Conservation (phyloP, 2,329 filamentous ascomycete genomes). For the Neofusicoccum cordaticola region DNA sequence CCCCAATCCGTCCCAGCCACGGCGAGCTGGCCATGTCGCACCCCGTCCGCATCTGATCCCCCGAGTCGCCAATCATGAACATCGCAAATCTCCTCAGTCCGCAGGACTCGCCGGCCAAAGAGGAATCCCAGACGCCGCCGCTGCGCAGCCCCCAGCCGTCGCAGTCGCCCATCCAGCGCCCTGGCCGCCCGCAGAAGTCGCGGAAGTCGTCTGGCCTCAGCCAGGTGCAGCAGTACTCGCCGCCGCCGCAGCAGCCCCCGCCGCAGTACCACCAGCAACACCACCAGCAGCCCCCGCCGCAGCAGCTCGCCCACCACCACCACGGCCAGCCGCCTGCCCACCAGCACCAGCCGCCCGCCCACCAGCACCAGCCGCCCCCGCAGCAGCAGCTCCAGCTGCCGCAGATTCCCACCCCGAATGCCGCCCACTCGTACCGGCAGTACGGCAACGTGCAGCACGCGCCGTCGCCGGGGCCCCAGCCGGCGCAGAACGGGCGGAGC, state of each 20-base stretch:
- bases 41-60: background rate
- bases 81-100: conserved; percentile 51
- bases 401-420: background rate
- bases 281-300: background rate
- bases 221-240: conserved; percentile 35
- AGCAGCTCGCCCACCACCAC: background rate
- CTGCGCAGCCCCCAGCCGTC: conserved; percentile 21
- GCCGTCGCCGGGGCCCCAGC: background rate
- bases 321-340: background rate
- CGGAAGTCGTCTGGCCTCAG: conserved; percentile 45
- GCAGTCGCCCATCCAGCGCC: conserved; percentile 29
- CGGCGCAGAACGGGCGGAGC: conserved; percentile 14
- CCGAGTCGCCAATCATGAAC: conserved; percentile 39
- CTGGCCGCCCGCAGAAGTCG: conserved; percentile 27
- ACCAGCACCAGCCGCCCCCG: background rate
- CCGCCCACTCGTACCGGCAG: conserved; percentile 7
- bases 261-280: background rate
- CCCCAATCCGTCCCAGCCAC: background rate
- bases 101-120: conserved; percentile 42
- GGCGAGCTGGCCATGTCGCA: conserved; percentile 7
- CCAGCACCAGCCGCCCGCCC: background rate
- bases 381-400: conserved; percentile 10
- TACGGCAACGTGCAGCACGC: conserved; percentile 7
- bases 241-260: conserved; percentile 22
- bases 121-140: conserved; percentile 30